These are phyloP conservation scores for Hypholoma fasciculare DNA, from an alignment of 768 basidiomycete genomes.

Conservation along the genomic window DNA sequence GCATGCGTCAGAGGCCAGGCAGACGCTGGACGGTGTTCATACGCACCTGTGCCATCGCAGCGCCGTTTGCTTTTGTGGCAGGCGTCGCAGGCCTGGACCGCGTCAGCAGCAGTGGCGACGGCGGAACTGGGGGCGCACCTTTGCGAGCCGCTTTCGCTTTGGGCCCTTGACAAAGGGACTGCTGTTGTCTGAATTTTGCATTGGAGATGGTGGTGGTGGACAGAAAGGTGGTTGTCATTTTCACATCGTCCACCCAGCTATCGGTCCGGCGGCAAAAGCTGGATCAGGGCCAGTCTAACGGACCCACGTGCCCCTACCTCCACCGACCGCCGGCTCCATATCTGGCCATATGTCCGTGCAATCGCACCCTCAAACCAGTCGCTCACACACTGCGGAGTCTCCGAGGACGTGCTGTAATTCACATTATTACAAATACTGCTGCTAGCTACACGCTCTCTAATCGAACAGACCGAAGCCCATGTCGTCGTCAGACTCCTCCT, in stretches of 20 bases:
- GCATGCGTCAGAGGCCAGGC: conserved; percentile 11
- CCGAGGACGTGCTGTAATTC: conserved; percentile 4
- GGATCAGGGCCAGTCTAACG: conserved; percentile 14
- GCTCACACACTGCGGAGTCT: conserved; percentile 1
- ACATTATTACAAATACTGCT: conserved; percentile 14
- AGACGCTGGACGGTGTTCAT: conserved; percentile 5
- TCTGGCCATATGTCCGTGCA: not conserved
- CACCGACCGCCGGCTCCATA: conserved; percentile 12
- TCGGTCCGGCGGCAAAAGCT: conserved; percentile 33
- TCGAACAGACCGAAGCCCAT: conserved; percentile 99
- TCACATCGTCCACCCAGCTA: conserved; percentile 20
- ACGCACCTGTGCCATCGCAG: conserved; percentile 78
- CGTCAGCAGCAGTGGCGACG: conserved; percentile 8
- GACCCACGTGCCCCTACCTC: conserved; percentile 20
- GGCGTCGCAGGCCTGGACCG: conserved; percentile 65
- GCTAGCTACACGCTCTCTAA: conserved; percentile 38
- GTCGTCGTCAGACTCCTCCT: conserved; percentile 97
- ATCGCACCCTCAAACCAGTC: not conserved
- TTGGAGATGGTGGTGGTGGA: conserved; percentile 20
- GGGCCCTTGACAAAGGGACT: conserved; percentile 43
- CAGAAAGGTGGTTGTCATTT: conserved; percentile 20
- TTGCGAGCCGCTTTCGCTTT: conserved; percentile 57
- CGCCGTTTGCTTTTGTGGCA: conserved; percentile 86
- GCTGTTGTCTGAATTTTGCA: conserved; percentile 28
- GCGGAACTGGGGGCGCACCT: conserved; percentile 29